Conservation (phyloP, 2,329 filamentous ascomycete genomes). For the Cercospora sesami region DNA sequence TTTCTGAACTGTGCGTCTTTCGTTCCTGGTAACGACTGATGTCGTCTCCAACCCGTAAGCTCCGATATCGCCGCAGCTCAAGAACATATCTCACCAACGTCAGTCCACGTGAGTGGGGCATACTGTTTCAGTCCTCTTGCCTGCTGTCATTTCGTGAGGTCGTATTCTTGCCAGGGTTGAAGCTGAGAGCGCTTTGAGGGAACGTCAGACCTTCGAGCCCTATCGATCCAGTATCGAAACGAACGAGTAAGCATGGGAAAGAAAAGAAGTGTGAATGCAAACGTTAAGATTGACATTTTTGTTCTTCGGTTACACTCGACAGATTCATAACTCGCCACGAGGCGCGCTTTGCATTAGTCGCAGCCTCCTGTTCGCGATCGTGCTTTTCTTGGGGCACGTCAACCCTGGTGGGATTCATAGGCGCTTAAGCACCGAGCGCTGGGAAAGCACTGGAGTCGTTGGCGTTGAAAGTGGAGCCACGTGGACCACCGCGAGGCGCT, state of each 20-base stretch:
- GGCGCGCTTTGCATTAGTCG: slow-evolving; percentile 1
- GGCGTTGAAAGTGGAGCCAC: slow-evolving; percentile 37
- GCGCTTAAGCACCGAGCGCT: slow-evolving; percentile 33
- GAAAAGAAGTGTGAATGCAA: neutral
- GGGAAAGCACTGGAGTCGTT: slow-evolving; percentile 39
- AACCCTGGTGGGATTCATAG: neutral
- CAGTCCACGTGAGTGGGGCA: neutral
- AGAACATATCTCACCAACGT: neutral
- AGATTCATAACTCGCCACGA: slow-evolving; percentile 1
- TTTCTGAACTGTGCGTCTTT: too few species aligned
- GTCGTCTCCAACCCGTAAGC: neutral
- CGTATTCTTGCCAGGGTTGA: too few species aligned
- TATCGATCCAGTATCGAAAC: neutral
- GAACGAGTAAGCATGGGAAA: neutral
- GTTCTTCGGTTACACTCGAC: slow-evolving; percentile 4
- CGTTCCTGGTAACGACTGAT: neutral
- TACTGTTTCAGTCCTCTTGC: neutral
- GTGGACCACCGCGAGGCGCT: slow-evolving; percentile 29
- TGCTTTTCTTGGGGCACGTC: slow-evolving; percentile 10
- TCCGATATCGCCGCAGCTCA: neutral
- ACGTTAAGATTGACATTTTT: slow-evolving; percentile 8
- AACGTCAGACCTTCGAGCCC: too few species aligned
- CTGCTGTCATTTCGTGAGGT: neutral
- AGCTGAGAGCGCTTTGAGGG: too few species aligned
- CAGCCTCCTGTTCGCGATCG: neutral